phyloP scores from a whole-genome alignment of 306 rosid species.

The Rubus parviflorus region DNA sequence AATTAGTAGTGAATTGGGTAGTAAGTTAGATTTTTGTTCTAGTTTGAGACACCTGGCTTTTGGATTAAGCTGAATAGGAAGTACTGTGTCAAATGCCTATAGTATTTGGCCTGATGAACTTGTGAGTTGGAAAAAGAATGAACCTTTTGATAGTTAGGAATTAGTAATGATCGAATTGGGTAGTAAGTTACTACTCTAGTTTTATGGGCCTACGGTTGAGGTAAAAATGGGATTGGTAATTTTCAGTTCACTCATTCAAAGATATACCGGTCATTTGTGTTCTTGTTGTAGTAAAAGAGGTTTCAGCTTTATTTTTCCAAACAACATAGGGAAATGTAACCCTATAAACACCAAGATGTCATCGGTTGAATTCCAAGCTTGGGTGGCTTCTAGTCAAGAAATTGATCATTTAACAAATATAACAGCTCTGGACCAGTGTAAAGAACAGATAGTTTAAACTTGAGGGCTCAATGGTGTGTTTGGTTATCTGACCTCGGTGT shows the following conservation, averaged over 20 bases:
- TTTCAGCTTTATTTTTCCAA: neutral
- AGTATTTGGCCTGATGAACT: neutral
- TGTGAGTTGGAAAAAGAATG: neutral
- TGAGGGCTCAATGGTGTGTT: constrained; percentile 6
- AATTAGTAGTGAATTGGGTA: neutral
- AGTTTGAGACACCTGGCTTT: neutral
- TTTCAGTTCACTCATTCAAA: neutral
- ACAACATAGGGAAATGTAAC: neutral
- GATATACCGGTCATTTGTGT: neutral
- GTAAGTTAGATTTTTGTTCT: neutral
- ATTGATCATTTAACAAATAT: neutral
- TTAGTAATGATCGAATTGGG: neutral
- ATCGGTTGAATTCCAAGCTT: neutral
- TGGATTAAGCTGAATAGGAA: neutral
- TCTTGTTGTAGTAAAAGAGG: neutral
- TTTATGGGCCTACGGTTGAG: neutral
- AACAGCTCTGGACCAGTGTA: neutral
- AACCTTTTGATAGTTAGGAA: neutral
- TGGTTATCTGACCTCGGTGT: neutral
- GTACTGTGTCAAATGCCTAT: neutral
- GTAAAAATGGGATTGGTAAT: neutral
- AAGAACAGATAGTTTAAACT: neutral
- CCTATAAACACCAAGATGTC: neutral
- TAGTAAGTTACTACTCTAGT: neutral
- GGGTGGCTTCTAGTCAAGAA: neutral